Evolutionary conservation across 2,329 filamentous ascomycete species (phyloP).

Genomic region (Didymella arachidicola): DNA sequence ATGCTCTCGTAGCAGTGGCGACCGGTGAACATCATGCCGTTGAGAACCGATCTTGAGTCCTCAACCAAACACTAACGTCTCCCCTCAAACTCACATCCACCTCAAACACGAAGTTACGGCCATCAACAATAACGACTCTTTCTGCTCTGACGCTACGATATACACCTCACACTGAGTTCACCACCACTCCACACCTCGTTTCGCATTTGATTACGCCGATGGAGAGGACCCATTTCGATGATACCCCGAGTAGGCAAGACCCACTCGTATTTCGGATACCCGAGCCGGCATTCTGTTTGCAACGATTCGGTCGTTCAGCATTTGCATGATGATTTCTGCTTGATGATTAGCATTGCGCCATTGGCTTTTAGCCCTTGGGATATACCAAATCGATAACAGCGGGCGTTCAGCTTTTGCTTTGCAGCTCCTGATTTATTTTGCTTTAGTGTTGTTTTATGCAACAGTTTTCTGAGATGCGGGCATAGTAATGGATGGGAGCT

Average conservation of each 20-base stretch:
- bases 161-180: slow-evolving; percentile 26
- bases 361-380: slow-evolving; percentile 24
- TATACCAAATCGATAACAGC: slow-evolving; percentile 42
- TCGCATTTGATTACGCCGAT: slow-evolving; percentile 28
- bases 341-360: slow-evolving; percentile 22
- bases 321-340: slow-evolving; percentile 20
- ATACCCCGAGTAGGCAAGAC: slow-evolving; percentile 41
- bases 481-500: slow-evolving; percentile 25
- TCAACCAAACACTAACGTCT: neutral
- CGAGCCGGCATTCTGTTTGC: slow-evolving; percentile 23
- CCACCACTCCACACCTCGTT: slow-evolving; percentile 24
- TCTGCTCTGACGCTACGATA: slow-evolving; percentile 26
- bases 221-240: slow-evolving; percentile 41
- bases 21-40: slow-evolving; percentile 61
- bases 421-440: slow-evolving; percentile 1
- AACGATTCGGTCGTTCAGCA: slow-evolving; percentile 25
- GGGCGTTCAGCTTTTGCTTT: slow-evolving; percentile 26
- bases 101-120: slow-evolving; percentile 34
- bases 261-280: slow-evolving; percentile 30
- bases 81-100: slow-evolving; percentile 13
- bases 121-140: slow-evolving; percentile 31
- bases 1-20: slow-evolving; percentile 71
- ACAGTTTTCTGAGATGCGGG: neutral
- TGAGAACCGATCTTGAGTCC: slow-evolving; percentile 33
- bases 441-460: slow-evolving; percentile 6